These are phyloP conservation scores for Ammopiptanthus mongolicus DNA, from an alignment of 306 rosid species.

Conservation along the genomic window DNA sequence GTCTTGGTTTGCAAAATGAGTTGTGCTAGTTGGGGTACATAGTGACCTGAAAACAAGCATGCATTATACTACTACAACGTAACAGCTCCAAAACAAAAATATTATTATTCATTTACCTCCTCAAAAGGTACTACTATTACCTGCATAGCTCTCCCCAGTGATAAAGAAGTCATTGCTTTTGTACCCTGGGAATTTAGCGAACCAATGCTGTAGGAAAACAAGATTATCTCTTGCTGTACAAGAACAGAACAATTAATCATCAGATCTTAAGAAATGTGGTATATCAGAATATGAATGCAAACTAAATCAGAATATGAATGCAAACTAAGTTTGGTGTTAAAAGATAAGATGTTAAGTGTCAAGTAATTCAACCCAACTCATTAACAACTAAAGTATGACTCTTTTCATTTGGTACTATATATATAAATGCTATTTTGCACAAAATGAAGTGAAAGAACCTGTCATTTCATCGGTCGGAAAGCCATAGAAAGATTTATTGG, in stretches of 20 bases:
- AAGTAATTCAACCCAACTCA: not conserved
- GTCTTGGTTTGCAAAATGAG: conserved; percentile 45
- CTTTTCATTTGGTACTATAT: not conserved
- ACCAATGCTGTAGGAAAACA: conserved; percentile 55
- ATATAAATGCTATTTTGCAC: not conserved
- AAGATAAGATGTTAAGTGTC: not conserved
- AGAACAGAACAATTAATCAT: not conserved
- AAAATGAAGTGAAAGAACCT: not conserved
- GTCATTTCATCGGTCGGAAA: not conserved
- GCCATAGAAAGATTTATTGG: not conserved
- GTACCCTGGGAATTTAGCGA: conserved; percentile 47
- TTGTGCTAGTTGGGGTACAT: conserved; percentile 71
- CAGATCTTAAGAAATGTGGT: not conserved
- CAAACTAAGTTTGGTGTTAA: not conserved
- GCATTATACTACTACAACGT: not conserved
- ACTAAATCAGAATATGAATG: not conserved
- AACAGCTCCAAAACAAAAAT: not conserved
- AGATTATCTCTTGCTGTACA: conserved; percentile 62
- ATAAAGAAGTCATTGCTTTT: conserved; percentile 51
- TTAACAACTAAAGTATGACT: not conserved
- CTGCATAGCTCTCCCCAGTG: conserved; percentile 78
- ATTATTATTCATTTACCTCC: not conserved
- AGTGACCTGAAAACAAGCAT: conserved; percentile 50
- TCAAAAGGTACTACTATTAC: conserved; percentile 29
- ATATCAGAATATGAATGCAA: not conserved